Percentiles rank a stretch among this genome's conserved stretches.
phyloP scores from a whole-genome alignment of 129 eudicot genomes.

The Heracleum sosnowskyi region DNA sequence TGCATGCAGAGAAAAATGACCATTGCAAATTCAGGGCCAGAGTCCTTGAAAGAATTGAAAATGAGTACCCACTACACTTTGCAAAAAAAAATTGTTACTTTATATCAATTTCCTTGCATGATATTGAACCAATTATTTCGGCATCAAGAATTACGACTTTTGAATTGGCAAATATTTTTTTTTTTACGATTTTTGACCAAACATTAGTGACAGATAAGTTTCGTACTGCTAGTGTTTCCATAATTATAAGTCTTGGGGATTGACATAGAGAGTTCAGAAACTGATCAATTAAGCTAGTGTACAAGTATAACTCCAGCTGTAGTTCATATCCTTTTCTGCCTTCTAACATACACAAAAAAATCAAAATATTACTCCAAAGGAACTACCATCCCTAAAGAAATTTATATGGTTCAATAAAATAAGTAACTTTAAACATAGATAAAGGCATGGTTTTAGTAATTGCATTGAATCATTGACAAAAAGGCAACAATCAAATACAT shows the following conservation, averaged over 20 bases:
- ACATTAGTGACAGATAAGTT: neutral
- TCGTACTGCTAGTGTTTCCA: conserved; percentile 18
- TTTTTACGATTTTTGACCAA: too few species aligned
- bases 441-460: too few species aligned
- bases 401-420: neutral
- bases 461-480: neutral
- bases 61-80: conserved; percentile 1
- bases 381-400: neutral
- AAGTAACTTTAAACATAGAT: neutral
- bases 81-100: neutral
- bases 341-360: neutral
- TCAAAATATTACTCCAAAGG: neutral
- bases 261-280: conserved; percentile 21
- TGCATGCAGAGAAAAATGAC: neutral
- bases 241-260: conserved; percentile 47
- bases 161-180: too few species aligned
- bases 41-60: conserved; percentile 17
- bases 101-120: conserved; percentile 11
- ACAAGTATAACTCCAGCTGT: neutral
- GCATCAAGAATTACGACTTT: neutral
- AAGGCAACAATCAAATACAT: neutral
- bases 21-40: conserved; percentile 1
- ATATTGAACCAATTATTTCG: conserved; percentile 9
- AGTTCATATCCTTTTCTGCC: neutral
- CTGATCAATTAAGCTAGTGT: conserved; percentile 19